Conservation (phyloP, 129 eudicot genomes). For the Centaurea solstitialis region DNA sequence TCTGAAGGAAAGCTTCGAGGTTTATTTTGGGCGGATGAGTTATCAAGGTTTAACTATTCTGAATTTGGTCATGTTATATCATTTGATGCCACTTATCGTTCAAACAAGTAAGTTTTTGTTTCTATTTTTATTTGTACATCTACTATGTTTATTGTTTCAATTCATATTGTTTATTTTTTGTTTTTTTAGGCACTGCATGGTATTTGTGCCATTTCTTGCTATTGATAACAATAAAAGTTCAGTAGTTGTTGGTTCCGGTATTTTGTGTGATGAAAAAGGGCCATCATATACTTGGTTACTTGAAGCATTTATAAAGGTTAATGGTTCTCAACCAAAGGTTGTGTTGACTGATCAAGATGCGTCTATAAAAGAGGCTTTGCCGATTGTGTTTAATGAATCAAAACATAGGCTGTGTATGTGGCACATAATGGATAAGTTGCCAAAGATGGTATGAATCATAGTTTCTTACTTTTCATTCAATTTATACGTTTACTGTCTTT, state of each 20-base stretch:
- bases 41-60: neutral
- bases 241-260: neutral
- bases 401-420: neutral
- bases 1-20: neutral
- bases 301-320: too few relatives aligned
- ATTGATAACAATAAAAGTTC: neutral
- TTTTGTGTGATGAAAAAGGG: neutral
- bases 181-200: neutral
- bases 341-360: too few relatives aligned
- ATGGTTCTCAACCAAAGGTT: too few relatives aligned
- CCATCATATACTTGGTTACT: neutral
- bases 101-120: neutral
- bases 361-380: neutral
- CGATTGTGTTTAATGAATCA: neutral
- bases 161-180: neutral
- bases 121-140: neutral
- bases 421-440: neutral
- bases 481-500: too few relatives aligned
- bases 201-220: neutral
- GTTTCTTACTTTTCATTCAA: too few relatives aligned
- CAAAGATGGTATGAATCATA: neutral
- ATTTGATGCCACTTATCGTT: neutral
- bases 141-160: too few relatives aligned
- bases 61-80: neutral
- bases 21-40: neutral